These are phyloP conservation scores for Rubus idaeus DNA, from an alignment of 306 rosid genomes.

Conservation along the genomic window DNA sequence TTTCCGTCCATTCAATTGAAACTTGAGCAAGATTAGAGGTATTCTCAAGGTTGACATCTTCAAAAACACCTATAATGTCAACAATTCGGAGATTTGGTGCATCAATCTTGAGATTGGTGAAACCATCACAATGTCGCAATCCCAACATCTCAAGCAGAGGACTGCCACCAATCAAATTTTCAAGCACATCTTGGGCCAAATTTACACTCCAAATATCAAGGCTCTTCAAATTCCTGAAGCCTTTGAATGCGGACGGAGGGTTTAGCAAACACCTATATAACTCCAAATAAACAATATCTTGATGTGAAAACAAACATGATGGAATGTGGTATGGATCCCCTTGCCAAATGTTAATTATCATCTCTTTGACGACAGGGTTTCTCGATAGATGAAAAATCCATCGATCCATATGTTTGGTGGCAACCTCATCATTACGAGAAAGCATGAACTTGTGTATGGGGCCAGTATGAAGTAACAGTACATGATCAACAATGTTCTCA, in stretches of 20 bases:
- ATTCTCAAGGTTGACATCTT: slow-evolving; percentile 39
- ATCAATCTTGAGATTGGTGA: slow-evolving; percentile 40
- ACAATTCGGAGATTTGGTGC: slow-evolving; percentile 37
- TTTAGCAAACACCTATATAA: slow-evolving; percentile 45
- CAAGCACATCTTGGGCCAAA: slow-evolving; percentile 42
- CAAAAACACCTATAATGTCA: slow-evolving; percentile 37
- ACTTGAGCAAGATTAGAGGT: slow-evolving; percentile 41
- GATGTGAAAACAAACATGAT: neutral
- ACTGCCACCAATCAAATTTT: slow-evolving; percentile 44
- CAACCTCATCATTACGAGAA: neutral
- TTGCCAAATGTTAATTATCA: neutral
- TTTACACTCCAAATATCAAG: slow-evolving; percentile 32
- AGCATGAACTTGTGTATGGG: slow-evolving; percentile 44
- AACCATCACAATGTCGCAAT: slow-evolving; percentile 47
- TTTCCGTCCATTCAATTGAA: neutral
- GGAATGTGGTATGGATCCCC: neutral
- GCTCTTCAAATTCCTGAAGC: slow-evolving; percentile 50
- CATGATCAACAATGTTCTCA: slow-evolving; percentile 48
- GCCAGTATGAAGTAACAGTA: slow-evolving; percentile 55
- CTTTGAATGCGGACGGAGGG: slow-evolving; percentile 44
- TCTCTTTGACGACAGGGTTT: too few relatives aligned
- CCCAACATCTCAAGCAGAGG: slow-evolving; percentile 48
- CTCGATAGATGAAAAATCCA: too few relatives aligned
- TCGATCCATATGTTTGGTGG: too few relatives aligned
- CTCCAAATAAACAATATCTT: slow-evolving; percentile 37